Percentiles rank a stretch among this genome's conserved stretches.
These are phyloP conservation scores for Cephalotrichum gorgonifer DNA, from an alignment of 2,329 filamentous ascomycete species.

Conservation along the genomic window DNA sequence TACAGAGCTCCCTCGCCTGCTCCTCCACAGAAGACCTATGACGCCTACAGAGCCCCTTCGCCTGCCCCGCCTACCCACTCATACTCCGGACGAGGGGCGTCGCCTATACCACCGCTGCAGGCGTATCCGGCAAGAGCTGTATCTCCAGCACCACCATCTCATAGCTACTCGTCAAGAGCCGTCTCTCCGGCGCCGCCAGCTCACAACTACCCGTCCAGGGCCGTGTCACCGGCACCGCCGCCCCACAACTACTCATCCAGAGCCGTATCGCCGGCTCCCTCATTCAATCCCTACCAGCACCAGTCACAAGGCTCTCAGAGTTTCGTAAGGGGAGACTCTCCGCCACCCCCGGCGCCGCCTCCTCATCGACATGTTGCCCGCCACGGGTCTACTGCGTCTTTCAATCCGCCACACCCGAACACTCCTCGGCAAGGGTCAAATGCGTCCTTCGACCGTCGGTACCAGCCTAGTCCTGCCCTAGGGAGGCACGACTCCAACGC, in stretches of 20 bases:
- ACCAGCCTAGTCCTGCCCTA: slow-evolving; percentile 8
- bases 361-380: slow-evolving; percentile 61
- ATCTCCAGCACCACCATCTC: slow-evolving; percentile 21
- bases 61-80: slow-evolving; percentile 13
- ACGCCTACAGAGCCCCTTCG: slow-evolving; percentile 13
- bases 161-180: slow-evolving; percentile 21
- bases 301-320: slow-evolving; percentile 2
- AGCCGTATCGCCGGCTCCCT: slow-evolving; percentile 7
- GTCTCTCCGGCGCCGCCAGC: slow-evolving; percentile 24
- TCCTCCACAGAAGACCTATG: slow-evolving; percentile 8
- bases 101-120: slow-evolving; percentile 20
- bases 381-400: slow-evolving; percentile 20
- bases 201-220: slow-evolving; percentile 21
- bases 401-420: slow-evolving; percentile 9
- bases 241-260: slow-evolving; percentile 18
- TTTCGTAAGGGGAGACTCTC: slow-evolving; percentile 38
- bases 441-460: slow-evolving; percentile 7
- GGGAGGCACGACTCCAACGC: slow-evolving; percentile 25
- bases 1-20: slow-evolving; percentile 8
- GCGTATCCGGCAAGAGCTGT: slow-evolving; percentile 12
- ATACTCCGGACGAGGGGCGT: slow-evolving; percentile 14
- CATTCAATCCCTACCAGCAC: slow-evolving; percentile 9
- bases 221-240: slow-evolving; percentile 26
- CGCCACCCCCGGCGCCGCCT: slow-evolving; percentile 72
- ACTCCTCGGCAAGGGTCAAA: slow-evolving; percentile 10